phyloP scores from a whole-genome alignment of 129 eudicot species.

The Flaveria linearis region DNA sequence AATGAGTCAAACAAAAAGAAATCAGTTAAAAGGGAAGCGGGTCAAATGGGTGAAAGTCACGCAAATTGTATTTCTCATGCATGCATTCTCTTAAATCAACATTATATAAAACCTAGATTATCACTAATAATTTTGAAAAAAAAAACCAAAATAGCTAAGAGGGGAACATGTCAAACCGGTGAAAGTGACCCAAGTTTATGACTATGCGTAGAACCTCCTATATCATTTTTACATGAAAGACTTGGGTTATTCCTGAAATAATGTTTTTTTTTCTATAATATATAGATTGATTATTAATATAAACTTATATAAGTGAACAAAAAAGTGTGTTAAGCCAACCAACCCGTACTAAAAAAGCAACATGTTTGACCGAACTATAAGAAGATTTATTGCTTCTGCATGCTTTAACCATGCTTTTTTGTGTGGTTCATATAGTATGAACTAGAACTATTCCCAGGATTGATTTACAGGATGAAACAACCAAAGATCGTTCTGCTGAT shows the following conservation, averaged over 20 bases:
- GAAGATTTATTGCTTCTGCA: background rate
- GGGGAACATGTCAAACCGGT: background rate
- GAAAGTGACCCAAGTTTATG: background rate
- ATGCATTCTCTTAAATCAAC: background rate
- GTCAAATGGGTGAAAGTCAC: background rate
- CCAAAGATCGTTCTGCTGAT: slow-evolving; percentile 85
- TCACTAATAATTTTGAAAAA: background rate
- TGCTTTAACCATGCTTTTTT: background rate
- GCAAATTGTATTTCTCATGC: background rate
- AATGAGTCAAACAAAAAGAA: background rate
- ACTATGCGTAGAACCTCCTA: background rate
- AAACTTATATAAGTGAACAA: background rate
- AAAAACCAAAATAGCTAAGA: background rate
- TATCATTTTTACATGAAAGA: background rate
- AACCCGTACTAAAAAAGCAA: background rate
- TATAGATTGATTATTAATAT: background rate
- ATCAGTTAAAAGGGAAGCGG: background rate
- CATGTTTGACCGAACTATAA: background rate
- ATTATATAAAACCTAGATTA: background rate
- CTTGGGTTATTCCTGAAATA: background rate
- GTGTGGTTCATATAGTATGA: slow-evolving; percentile 58
- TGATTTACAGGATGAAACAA: slow-evolving; percentile 86
- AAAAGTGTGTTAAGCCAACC: background rate
- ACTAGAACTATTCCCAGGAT: slow-evolving; percentile 86
- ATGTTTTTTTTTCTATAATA: background rate